Conservation (phyloP, 306 rosid genomes). For the Cucurbita moschata region DNA sequence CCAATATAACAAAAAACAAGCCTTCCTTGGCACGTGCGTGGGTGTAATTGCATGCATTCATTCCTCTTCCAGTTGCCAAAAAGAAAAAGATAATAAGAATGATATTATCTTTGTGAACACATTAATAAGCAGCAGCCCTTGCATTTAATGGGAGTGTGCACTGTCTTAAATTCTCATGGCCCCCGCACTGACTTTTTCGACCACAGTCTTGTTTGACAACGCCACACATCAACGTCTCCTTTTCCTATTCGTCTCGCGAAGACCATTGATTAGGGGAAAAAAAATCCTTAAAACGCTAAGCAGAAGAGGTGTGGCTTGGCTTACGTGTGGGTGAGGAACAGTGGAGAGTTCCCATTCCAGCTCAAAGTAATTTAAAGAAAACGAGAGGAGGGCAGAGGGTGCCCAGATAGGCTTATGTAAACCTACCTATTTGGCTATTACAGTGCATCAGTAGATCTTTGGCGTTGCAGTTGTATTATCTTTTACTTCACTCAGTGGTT, state of each 20-base stretch:
- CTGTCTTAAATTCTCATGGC: neutral
- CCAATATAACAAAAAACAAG: neutral
- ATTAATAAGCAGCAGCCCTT: neutral
- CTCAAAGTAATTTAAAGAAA: neutral
- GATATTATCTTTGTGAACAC: too few species aligned
- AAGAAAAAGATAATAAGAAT: too few species aligned
- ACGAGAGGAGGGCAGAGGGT: neutral
- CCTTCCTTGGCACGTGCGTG: too few species aligned
- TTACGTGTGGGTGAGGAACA: too few species aligned
- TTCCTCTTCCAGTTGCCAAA: too few species aligned
- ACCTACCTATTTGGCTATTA: neutral
- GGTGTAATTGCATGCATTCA: too few species aligned
- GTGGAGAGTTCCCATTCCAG: too few species aligned
- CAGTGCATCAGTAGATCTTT: neutral
- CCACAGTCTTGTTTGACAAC: neutral
- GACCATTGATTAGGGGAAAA: too few species aligned
- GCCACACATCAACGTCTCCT: neutral
- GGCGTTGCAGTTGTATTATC: conserved; percentile 7
- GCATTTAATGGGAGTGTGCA: neutral
- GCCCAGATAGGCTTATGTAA: conserved; percentile 12
- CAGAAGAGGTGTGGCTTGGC: too few species aligned
- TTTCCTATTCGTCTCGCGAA: too few species aligned
- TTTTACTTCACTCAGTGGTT: conserved; percentile 8
- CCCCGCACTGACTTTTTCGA: neutral
- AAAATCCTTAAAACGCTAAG: too few species aligned